Percentiles rank a stretch among this genome's conserved stretches.
Evolutionary conservation across 352 stramenopile genomes (phyloP).

Genomic region (Pythium plurisporium): DNA sequence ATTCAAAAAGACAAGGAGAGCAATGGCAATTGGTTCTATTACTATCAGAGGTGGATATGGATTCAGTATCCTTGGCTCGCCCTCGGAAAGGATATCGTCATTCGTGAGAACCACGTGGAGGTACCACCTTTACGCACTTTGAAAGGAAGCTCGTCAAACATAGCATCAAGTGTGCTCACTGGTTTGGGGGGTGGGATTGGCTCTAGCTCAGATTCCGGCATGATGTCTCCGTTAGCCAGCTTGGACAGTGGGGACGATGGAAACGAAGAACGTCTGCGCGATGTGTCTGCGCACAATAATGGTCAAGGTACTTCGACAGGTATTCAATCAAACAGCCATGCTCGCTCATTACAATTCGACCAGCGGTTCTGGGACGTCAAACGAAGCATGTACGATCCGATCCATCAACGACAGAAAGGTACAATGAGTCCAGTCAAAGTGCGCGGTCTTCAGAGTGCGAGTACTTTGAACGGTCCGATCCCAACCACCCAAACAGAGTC

Average conservation of each 20-base stretch:
- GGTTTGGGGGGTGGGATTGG: neutral
- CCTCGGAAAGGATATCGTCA: conserved; percentile 61
- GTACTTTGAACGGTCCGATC: conserved; percentile 21
- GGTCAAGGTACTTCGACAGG: neutral
- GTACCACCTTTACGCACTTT: neutral
- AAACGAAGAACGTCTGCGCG: conserved; percentile 7
- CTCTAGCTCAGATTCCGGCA: neutral
- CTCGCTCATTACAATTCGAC: conserved; percentile 34
- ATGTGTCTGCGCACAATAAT: neutral
- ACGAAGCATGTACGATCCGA: conserved; percentile 51
- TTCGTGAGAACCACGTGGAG: conserved; percentile 41
- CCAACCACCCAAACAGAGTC: conserved; percentile 35
- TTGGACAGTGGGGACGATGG: neutral
- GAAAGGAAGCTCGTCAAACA: neutral
- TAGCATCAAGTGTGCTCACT: neutral
- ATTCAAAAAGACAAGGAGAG: conserved; percentile 41
- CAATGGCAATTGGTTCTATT: conserved; percentile 74
- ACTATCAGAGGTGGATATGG: conserved; percentile 92
- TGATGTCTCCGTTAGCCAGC: neutral
- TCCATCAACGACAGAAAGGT: conserved; percentile 33
- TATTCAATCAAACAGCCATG: neutral
- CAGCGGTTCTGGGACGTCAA: conserved; percentile 69
- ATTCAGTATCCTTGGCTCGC: conserved; percentile 92
- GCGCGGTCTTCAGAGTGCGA: conserved; percentile 39
- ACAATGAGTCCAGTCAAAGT: conserved; percentile 42